Evolutionary conservation across 495 filamentous ascomycete species (phyloP).

Genomic region (Xylaria bambusicola): DNA sequence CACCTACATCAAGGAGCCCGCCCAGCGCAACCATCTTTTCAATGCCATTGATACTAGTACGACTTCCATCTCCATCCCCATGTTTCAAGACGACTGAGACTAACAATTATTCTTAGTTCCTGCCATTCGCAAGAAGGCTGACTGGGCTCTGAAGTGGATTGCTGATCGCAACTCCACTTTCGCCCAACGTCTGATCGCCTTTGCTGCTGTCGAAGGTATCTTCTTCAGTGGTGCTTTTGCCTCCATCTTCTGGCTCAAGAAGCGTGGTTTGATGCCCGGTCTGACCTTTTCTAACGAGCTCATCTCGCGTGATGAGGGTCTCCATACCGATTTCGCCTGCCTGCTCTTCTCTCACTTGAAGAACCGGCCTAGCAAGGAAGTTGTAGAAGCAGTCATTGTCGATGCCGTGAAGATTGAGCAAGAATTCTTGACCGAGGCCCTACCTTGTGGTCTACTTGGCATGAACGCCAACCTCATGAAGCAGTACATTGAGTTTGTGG

Average conservation of each 20-base stretch:
- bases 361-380: slow-evolving; percentile 78
- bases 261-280: slow-evolving; percentile 97
- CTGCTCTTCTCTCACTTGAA: slow-evolving; percentile 94
- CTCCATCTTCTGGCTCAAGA: slow-evolving; percentile 99
- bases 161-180: slow-evolving; percentile 89
- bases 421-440: slow-evolving; percentile 95
- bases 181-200: slow-evolving; percentile 92
- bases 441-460: slow-evolving; percentile 87
- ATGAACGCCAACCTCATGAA: slow-evolving; percentile 98
- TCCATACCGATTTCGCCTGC: slow-evolving; percentile 99
- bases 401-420: slow-evolving; percentile 95
- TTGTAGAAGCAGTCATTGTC: slow-evolving; percentile 83
- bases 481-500: slow-evolving; percentile 99
- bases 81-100: slow-evolving; percentile 22
- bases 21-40: slow-evolving; percentile 93
- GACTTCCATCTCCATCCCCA: slow-evolving; percentile 23
- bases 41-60: slow-evolving; percentile 96
- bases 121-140: slow-evolving; percentile 95
- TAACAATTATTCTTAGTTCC: slow-evolving; percentile 62
- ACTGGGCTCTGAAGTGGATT: slow-evolving; percentile 97
- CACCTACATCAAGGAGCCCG: slow-evolving; percentile 98
- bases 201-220: slow-evolving; percentile 97
- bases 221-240: slow-evolving; percentile 99
- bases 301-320: slow-evolving; percentile 98
- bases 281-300: slow-evolving; percentile 99